Conservation (phyloP, 306 rosid species). For the Mimosa bimucronata region DNA sequence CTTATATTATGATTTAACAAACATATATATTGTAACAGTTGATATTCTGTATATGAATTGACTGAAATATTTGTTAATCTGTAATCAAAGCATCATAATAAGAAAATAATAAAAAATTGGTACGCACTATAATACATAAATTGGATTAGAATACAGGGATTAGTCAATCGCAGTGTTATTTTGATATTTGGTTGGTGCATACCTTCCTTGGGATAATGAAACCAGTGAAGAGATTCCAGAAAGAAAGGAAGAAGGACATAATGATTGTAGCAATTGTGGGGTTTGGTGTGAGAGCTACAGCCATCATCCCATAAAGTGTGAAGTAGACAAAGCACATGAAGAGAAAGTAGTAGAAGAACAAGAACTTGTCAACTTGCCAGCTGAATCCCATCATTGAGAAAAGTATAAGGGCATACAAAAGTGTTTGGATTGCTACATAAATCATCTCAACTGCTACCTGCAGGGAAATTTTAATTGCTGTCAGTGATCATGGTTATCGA, state of each 20-base stretch:
- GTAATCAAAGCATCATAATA: slow-evolving; percentile 12
- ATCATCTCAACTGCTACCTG: slow-evolving; percentile 62
- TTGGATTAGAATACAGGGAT: slow-evolving; percentile 1
- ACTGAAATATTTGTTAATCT: neutral
- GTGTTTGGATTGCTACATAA: slow-evolving; percentile 55
- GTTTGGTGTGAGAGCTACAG: slow-evolving; percentile 63
- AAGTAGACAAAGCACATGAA: slow-evolving; percentile 56
- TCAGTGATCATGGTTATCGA: slow-evolving; percentile 10
- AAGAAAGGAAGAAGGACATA: slow-evolving; percentile 57
- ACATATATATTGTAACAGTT: neutral
- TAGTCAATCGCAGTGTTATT: slow-evolving; percentile 6
- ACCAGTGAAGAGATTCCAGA: slow-evolving; percentile 70
- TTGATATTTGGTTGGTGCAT: slow-evolving; percentile 28
- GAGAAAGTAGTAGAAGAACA: slow-evolving; percentile 66
- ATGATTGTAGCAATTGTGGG: slow-evolving; percentile 56
- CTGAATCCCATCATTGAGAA: slow-evolving; percentile 62
- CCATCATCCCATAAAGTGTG: slow-evolving; percentile 73
- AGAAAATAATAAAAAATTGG: neutral
- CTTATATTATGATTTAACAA: neutral
- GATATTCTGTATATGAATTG: neutral
- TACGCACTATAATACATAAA: neutral
- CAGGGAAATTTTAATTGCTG: slow-evolving; percentile 27
- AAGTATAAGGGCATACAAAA: slow-evolving; percentile 51
- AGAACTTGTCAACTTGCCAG: slow-evolving; percentile 55
- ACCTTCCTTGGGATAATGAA: slow-evolving; percentile 54